phyloP scores from a whole-genome alignment of 2,329 filamentous ascomycete species.

The Paracoccidioides brasiliensis region DNA sequence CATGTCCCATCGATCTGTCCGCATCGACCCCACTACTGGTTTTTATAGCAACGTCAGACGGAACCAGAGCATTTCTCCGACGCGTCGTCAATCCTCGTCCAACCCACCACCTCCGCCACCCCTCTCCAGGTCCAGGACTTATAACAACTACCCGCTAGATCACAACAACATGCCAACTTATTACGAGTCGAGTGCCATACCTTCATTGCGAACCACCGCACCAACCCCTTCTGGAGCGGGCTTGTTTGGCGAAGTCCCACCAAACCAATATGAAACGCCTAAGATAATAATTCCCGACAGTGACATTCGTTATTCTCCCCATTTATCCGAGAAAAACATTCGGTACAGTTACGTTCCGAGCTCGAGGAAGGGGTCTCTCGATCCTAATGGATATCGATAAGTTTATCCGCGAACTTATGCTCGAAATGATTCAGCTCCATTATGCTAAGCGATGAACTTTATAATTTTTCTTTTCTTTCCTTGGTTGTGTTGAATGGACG shows the following conservation, averaged over 20 bases:
- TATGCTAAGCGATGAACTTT: not conserved
- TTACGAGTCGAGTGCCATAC: slow-evolving; percentile 2
- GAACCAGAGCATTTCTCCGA: slow-evolving; percentile 18
- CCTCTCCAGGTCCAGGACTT: slow-evolving; percentile 19
- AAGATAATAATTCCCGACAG: not conserved
- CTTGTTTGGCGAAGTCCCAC: slow-evolving; percentile 3
- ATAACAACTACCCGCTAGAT: slow-evolving; percentile 15
- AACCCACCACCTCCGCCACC: slow-evolving; percentile 7
- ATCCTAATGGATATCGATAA: slow-evolving; percentile 8
- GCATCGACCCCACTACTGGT: slow-evolving; percentile 18
- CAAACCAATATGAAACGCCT: not conserved
- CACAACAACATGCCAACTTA: slow-evolving; percentile 3
- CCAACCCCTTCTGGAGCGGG: not conserved
- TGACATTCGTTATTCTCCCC: slow-evolving; percentile 4
- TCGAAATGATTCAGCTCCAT: not conserved
- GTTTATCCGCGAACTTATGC: slow-evolving; percentile 10
- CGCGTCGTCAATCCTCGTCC: slow-evolving; percentile 11
- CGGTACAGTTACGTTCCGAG: slow-evolving; percentile 4
- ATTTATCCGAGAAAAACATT: slow-evolving; percentile 5
- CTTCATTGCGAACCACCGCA: slow-evolving; percentile 1
- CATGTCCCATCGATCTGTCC: slow-evolving; percentile 8
- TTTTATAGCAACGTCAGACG: slow-evolving; percentile 12
- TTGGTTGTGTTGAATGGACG: too few relatives aligned
- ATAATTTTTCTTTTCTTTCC: not conserved
- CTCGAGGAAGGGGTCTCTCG: slow-evolving; percentile 7